Evolutionary conservation across 176 grass and related monocot species (phyloP).

Genomic region (Triticum dicoccoides): DNA sequence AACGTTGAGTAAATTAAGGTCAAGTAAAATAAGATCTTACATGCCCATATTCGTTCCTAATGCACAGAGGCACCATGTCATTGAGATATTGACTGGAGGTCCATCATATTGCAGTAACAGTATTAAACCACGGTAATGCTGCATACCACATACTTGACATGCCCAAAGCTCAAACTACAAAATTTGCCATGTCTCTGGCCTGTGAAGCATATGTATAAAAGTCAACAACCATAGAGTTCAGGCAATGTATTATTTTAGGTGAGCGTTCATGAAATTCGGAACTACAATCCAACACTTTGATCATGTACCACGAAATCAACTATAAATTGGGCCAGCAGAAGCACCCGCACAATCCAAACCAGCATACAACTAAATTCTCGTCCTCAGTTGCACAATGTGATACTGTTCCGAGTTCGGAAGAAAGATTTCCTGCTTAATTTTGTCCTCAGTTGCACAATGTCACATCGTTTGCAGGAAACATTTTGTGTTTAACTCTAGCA

Average conservation of each 20-base stretch:
- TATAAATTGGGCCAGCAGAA: slow-evolving; percentile 7
- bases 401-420: neutral
- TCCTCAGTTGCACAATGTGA: neutral
- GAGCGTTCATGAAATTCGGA: neutral
- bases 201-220: neutral
- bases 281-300: neutral
- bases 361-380: neutral
- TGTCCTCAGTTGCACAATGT: neutral
- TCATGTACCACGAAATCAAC: neutral
- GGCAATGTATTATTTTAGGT: neutral
- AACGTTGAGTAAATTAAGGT: neutral
- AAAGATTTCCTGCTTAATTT: neutral
- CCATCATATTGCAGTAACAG: slow-evolving; percentile 2
- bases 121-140: neutral
- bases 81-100: neutral
- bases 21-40: neutral
- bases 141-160: neutral
- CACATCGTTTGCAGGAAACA: neutral
- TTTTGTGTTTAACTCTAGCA: neutral
- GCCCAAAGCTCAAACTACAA: neutral
- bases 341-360: neutral
- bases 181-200: neutral
- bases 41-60: neutral
- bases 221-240: neutral
- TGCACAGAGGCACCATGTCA: neutral